A percentile compares a stretch with the other conserved stretches of the same genome.
Evolutionary conservation across 495 filamentous ascomycete species (phyloP).

Genomic region (Neurospora africana): DNA sequence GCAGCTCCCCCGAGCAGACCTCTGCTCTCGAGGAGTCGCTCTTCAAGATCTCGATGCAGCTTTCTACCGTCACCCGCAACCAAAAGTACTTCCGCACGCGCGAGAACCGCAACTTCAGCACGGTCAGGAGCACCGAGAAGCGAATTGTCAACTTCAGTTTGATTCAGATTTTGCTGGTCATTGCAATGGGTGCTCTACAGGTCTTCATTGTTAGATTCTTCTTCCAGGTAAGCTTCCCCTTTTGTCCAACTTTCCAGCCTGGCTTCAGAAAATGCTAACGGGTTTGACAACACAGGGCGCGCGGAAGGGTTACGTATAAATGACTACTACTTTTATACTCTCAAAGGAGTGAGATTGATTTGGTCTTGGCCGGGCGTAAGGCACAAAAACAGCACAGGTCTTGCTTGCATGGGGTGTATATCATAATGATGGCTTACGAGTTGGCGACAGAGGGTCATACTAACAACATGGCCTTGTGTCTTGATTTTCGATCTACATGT

Average conservation of each 20-base stretch:
- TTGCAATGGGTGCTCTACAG: constrained; percentile 92
- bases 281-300: constrained; percentile 31
- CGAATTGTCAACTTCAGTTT: constrained; percentile 97
- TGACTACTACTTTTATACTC: background rate
- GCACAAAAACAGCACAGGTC: constrained; percentile 12
- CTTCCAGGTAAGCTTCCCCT: constrained; percentile 58
- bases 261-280: constrained; percentile 9
- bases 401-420: constrained; percentile 13
- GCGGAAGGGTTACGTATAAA: constrained; percentile 50
- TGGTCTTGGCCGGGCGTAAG: constrained; percentile 16
- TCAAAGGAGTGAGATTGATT: constrained; percentile 1
- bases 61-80: constrained; percentile 94
- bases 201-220: constrained; percentile 98
- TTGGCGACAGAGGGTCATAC: constrained; percentile 1
- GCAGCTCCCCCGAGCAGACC: constrained; percentile 84
- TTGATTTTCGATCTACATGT: background rate
- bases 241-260: background rate
- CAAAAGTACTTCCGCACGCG: constrained; percentile 99
- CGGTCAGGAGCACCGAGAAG: constrained; percentile 87
- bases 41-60: constrained; percentile 83
- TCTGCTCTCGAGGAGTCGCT: constrained; percentile 87
- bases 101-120: constrained; percentile 98
- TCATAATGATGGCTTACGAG: constrained; percentile 18
- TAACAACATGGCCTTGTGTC: background rate
- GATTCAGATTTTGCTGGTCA: constrained; percentile 82